Conservation (phyloP, 2,329 filamentous ascomycete genomes). For the Diaporthe caulivora region DNA sequence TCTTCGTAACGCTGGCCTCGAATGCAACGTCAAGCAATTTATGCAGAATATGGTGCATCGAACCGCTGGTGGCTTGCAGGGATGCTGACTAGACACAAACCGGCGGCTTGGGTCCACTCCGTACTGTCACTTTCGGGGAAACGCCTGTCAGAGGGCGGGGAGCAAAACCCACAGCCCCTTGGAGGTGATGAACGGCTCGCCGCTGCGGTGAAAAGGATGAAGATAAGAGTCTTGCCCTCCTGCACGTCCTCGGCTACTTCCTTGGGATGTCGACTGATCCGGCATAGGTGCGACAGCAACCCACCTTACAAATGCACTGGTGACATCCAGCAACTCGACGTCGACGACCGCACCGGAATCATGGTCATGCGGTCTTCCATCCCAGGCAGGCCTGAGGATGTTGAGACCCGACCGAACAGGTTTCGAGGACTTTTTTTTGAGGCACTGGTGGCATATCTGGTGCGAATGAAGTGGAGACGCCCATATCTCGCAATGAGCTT, state of each 20-base stretch:
- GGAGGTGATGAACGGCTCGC: background rate
- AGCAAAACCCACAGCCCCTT: slow-evolving; percentile 28
- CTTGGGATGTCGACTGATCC: background rate
- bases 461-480: slow-evolving; percentile 1
- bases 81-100: slow-evolving; percentile 20
- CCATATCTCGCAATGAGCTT: slow-evolving; percentile 6
- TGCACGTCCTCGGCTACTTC: background rate
- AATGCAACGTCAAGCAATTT: slow-evolving; percentile 23
- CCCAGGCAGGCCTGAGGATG: background rate
- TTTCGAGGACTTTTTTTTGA: background rate
- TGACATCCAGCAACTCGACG: background rate
- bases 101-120: slow-evolving; percentile 16
- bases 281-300: background rate
- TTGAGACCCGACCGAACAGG: background rate
- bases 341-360: background rate
- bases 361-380: background rate
- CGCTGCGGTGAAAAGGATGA: background rate
- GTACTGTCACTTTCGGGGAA: slow-evolving; percentile 8
- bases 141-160: slow-evolving; percentile 20
- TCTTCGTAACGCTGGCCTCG: slow-evolving; percentile 8
- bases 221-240: slow-evolving; percentile 19
- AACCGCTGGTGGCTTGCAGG: slow-evolving; percentile 27
- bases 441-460: background rate
- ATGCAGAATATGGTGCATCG: slow-evolving; percentile 20
- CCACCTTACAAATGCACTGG: background rate